A percentile compares a stretch with the other conserved stretches of the same genome.
Evolutionary conservation across 2,329 filamentous ascomycete genomes (phyloP).

Genomic region (Madurella mycetomatis): DNA sequence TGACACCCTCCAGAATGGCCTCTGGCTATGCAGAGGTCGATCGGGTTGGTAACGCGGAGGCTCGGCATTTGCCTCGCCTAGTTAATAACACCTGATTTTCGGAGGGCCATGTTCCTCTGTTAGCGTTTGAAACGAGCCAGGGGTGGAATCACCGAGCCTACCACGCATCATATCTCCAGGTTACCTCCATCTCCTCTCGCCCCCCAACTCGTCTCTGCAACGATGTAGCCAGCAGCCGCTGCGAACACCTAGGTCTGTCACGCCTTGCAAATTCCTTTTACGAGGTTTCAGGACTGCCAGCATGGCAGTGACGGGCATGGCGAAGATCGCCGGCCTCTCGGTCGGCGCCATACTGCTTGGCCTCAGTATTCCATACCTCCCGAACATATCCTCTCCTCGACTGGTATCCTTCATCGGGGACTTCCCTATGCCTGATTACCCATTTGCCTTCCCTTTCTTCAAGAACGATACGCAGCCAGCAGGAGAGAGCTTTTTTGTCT

Average conservation of each 20-base stretch:
- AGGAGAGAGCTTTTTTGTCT: constrained; percentile 23
- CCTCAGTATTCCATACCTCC: constrained; percentile 21
- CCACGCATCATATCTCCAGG: neutral
- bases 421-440: constrained; percentile 21
- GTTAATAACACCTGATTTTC: constrained; percentile 3
- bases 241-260: neutral
- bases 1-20: constrained; percentile 8
- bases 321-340: constrained; percentile 20
- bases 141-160: neutral
- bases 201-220: neutral
- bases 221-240: neutral
- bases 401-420: constrained; percentile 24
- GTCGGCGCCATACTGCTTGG: constrained; percentile 23
- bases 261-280: no score
- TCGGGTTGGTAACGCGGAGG: constrained; percentile 2
- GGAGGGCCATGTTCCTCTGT: constrained; percentile 12
- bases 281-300: neutral
- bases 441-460: constrained; percentile 21
- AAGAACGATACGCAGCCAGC: neutral
- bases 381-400: constrained; percentile 8
- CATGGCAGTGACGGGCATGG: constrained; percentile 12
- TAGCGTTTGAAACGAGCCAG: neutral
- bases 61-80: constrained; percentile 3
- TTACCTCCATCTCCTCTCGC: neutral
- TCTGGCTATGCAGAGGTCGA: constrained; percentile 7